A percentile compares a stretch with the other conserved stretches of the same genome.
These are phyloP conservation scores for Saturnispora dispora DNA, from an alignment of 805 yeast species.

Conservation along the genomic window DNA sequence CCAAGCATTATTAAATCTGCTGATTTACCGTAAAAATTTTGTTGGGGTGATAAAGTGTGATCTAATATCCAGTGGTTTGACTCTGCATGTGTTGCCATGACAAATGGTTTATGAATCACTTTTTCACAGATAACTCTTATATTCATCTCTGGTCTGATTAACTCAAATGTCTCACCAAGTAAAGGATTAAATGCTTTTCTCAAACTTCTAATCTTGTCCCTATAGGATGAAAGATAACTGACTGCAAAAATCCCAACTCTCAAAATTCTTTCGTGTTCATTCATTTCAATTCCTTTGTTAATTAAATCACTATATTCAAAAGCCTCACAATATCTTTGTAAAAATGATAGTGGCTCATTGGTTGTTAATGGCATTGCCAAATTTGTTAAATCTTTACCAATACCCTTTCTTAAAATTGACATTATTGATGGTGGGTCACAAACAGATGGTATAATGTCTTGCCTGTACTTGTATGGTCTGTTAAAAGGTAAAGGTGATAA, in stretches of 20 bases:
- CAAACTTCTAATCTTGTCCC: slow-evolving; percentile 65
- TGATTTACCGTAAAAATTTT: slow-evolving; percentile 93
- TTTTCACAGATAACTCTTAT: slow-evolving; percentile 74
- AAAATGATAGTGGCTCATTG: slow-evolving; percentile 81
- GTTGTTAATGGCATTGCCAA: slow-evolving; percentile 91
- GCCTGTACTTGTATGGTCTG: slow-evolving; percentile 41
- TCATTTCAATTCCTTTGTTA: slow-evolving; percentile 41
- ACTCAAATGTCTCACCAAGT: slow-evolving; percentile 86
- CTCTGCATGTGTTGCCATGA: slow-evolving; percentile 73
- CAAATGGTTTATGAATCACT: slow-evolving; percentile 73
- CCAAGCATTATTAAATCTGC: slow-evolving; percentile 79
- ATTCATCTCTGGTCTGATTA: slow-evolving; percentile 76
- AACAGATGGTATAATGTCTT: slow-evolving; percentile 47
- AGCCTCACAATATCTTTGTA: slow-evolving; percentile 72
- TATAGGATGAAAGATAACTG: slow-evolving; percentile 56
- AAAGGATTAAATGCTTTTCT: slow-evolving; percentile 95
- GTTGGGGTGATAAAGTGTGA: slow-evolving; percentile 63
- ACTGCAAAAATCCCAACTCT: slow-evolving; percentile 78
- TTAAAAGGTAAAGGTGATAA: slow-evolving; percentile 63
- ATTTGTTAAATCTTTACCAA: slow-evolving; percentile 81
- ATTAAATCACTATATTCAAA: slow-evolving; percentile 68
- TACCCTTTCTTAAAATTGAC: slow-evolving; percentile 74
- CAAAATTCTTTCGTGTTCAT: slow-evolving; percentile 49
- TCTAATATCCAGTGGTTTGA: slow-evolving; percentile 57
- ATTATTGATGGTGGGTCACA: slow-evolving; percentile 76